A percentile compares a stretch with the other conserved stretches of the same genome.
Conservation (phyloP, 257 asterid species). For the Echites panduratus region DNA sequence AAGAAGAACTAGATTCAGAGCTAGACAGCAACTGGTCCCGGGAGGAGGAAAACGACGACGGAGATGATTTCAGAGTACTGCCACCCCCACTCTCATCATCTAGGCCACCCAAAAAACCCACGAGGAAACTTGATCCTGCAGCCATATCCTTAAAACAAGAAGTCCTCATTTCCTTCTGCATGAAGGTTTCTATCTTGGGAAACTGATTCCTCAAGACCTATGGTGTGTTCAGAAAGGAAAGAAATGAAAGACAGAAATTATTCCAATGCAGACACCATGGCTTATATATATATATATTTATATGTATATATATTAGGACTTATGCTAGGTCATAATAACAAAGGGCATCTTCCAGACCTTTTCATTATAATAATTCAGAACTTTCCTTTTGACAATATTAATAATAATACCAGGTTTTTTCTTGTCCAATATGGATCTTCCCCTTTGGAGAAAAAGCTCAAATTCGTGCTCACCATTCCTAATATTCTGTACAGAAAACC, state of each 20-base stretch:
- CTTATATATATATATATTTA: no score
- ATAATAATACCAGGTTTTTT: not conserved
- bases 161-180: constrained; percentile 38
- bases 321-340: no score
- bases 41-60: constrained; percentile 4
- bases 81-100: constrained; percentile 13
- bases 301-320: constrained; percentile 14
- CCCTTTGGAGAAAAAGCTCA: not conserved
- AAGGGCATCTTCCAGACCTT: constrained; percentile 17
- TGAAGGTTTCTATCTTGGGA: constrained; percentile 33
- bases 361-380: constrained; percentile 20
- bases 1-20: constrained; percentile 25
- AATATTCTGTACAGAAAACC: constrained; percentile 27
- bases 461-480: constrained; percentile 58
- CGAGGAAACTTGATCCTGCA: constrained; percentile 24
- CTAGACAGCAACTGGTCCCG: constrained; percentile 23
- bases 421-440: constrained; percentile 5
- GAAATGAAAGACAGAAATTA: constrained; percentile 27
- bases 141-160: constrained; percentile 23
- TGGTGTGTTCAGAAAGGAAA: constrained; percentile 9
- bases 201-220: constrained; percentile 27
- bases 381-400: not conserved
- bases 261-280: not conserved
- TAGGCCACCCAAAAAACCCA: constrained; percentile 17
- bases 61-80: not conserved